Conservation (phyloP, 139 green algal species). For the Penium margaritaceum region DNA sequence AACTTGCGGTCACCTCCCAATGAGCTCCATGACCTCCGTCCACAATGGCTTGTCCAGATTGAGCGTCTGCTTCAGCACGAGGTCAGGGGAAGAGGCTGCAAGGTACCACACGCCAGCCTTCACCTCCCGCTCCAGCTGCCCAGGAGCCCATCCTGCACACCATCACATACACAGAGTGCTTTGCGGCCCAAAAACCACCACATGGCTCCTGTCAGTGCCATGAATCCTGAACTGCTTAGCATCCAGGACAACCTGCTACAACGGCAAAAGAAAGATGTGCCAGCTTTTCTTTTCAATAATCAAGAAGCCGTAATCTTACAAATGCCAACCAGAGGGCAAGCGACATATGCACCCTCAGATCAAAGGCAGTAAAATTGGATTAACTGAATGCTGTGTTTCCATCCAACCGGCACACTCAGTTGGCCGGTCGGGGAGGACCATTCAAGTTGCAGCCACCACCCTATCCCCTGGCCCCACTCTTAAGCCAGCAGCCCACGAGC, state of each 20-base stretch:
- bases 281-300: no score
- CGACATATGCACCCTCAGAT: no score
- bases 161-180: no score
- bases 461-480: no score
- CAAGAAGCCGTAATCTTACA: not conserved
- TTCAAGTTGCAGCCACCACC: no score
- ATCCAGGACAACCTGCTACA: not conserved
- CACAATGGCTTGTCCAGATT: not conserved
- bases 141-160: constrained; percentile 26
- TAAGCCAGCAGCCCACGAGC: no score
- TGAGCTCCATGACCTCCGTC: constrained; percentile 5
- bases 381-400: no score
- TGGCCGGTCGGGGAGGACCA: no score
- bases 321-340: not conserved
- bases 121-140: constrained; percentile 70
- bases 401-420: no score
- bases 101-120: constrained; percentile 67
- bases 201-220: not conserved
- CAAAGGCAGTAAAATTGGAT: no score
- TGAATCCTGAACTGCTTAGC: not conserved
- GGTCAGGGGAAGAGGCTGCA: constrained; percentile 52
- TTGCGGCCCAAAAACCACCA: not conserved
- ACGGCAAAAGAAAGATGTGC: not conserved
- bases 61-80: constrained; percentile 55
- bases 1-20: no score